Conservation (phyloP, 768 basidiomycete species). For the Amanita phalloides region DNA sequence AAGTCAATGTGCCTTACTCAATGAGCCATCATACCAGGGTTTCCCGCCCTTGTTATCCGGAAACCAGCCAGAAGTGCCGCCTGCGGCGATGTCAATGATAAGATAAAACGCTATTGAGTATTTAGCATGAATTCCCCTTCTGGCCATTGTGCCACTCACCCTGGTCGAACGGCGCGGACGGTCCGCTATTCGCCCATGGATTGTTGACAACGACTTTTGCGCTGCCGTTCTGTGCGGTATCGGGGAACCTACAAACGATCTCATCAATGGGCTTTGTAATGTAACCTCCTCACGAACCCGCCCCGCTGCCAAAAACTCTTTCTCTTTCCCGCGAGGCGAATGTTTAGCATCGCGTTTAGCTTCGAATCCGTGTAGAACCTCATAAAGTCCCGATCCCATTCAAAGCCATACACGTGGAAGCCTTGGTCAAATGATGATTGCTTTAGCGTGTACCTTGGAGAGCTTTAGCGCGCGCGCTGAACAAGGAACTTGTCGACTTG, state of each 20-base stretch:
- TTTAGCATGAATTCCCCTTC: not conserved
- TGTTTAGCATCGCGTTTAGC: conserved; percentile 48
- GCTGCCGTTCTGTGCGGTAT: conserved; percentile 46
- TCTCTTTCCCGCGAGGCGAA: conserved; percentile 39
- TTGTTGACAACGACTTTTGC: conserved; percentile 45
- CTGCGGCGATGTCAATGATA: conserved; percentile 63
- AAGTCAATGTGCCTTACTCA: conserved; percentile 23
- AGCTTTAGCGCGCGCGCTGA: conserved; percentile 24
- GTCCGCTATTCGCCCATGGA: conserved; percentile 50
- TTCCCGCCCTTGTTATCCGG: conserved; percentile 67
- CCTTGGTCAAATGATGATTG: conserved; percentile 36
- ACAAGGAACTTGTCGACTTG: conserved; percentile 36
- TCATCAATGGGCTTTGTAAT: not conserved
- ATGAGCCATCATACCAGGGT: conserved; percentile 63
- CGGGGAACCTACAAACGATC: conserved; percentile 46
- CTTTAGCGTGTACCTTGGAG: conserved; percentile 23
- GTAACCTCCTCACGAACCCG: conserved; percentile 20
- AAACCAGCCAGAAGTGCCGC: conserved; percentile 86
- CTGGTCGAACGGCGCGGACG: conserved; percentile 75
- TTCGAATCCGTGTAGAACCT: conserved; percentile 69
- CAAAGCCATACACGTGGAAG: conserved; percentile 69
- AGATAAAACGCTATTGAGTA: conserved; percentile 60
- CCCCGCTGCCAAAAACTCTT: conserved; percentile 63
- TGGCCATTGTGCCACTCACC: conserved; percentile 31
- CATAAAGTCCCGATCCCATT: conserved; percentile 68